Evolutionary conservation across 805 yeast genomes (phyloP), one percentile per base, ranked within the genome.

Genomic region (Kazachstania bromeliacearum): DNA sequence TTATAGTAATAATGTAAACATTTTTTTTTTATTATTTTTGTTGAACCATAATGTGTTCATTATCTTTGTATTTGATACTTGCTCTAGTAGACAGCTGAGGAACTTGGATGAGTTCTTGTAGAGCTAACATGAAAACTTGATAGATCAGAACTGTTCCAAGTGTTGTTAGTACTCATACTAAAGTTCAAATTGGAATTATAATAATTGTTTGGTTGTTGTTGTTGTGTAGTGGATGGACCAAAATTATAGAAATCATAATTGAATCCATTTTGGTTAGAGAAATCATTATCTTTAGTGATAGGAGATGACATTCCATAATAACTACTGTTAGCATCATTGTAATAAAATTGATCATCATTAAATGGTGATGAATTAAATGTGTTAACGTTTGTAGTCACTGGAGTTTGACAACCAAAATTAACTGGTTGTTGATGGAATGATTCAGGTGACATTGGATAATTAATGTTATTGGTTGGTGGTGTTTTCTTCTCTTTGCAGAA

Each of bases 221-320:
- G 28, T 33, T 24, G 36, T 13, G 7, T 27, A 17, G 18, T 16
- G 23, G 21, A n/a, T 28, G 41, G 37, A 15, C 41, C 42, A 22
- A 43, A 46, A 35, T 47, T 46, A 37, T 49, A 49, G 34, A 37
- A 49, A 35, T 44, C 50, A 37, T 43, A 47, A 33, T 46, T 45
- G 26, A 45, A 45, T 7, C 27, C 34, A 16, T 38, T 35, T 21
- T 17, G 22, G 12, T 18, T 28, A 9, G 33, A 16, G 8, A 33
- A 35, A 16, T 36, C 38, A 29, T 35, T 28, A 22, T 31, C 40
- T 26, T 14, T 33, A 7, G 22, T 27, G 8, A 18, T 30, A 27
- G 41, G 41, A 4, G 44, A 35, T 18, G 39, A 21, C 27, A 39
- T 20, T 7, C 16, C 25, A 17, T 26, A 26, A 26, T 26, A 26